A percentile compares a stretch with the other conserved stretches of the same genome.
Evolutionary conservation across 2,329 filamentous ascomycete species (phyloP).

Genomic region (Colletotrichum sublineola): DNA sequence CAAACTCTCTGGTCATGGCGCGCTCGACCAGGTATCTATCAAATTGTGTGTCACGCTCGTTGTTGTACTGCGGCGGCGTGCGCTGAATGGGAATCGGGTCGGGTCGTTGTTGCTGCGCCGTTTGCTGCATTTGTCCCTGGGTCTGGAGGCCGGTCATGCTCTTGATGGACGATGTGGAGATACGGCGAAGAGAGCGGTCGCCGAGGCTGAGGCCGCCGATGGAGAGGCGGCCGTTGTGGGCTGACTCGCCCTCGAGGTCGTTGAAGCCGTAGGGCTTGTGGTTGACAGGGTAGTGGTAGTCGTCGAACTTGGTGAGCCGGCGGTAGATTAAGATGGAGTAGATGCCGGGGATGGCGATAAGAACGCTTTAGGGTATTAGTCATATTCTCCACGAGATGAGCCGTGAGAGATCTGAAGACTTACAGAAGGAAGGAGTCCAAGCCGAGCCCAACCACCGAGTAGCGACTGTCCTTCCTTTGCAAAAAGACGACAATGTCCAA

Average conservation of each 20-base stretch:
- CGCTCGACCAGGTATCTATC: slow-evolving; percentile 50
- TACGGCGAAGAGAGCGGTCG: slow-evolving; percentile 40
- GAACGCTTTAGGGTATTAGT: slow-evolving; percentile 50
- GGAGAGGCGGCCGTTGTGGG: slow-evolving; percentile 33
- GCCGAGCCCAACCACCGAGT: slow-evolving; percentile 62
- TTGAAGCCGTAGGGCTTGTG: slow-evolving; percentile 63
- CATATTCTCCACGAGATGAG: neutral
- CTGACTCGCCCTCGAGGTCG: slow-evolving; percentile 45
- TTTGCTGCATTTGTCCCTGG: slow-evolving; percentile 16
- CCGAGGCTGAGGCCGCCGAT: slow-evolving; percentile 36
- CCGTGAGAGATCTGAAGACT: slow-evolving; percentile 43
- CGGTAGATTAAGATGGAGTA: slow-evolving; percentile 64
- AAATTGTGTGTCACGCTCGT: slow-evolving; percentile 48
- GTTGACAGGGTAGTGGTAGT: slow-evolving; percentile 64
- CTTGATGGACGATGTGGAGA: slow-evolving; percentile 39
- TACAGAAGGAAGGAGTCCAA: slow-evolving; percentile 65
- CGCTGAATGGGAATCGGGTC: slow-evolving; percentile 17
- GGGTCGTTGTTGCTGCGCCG: slow-evolving; percentile 14
- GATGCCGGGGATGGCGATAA: slow-evolving; percentile 57
- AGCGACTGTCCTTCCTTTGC: slow-evolving; percentile 58
- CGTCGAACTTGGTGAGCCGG: slow-evolving; percentile 62
- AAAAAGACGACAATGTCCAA: slow-evolving; percentile 67
- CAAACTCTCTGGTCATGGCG: slow-evolving; percentile 51
- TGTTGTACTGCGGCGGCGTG: slow-evolving; percentile 44
- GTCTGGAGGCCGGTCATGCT: slow-evolving; percentile 9